Evolutionary conservation across 2,329 filamentous ascomycete genomes (phyloP), one percentile per base, ranked within the genome.

Genomic region (Colletotrichum eleusines): DNA sequence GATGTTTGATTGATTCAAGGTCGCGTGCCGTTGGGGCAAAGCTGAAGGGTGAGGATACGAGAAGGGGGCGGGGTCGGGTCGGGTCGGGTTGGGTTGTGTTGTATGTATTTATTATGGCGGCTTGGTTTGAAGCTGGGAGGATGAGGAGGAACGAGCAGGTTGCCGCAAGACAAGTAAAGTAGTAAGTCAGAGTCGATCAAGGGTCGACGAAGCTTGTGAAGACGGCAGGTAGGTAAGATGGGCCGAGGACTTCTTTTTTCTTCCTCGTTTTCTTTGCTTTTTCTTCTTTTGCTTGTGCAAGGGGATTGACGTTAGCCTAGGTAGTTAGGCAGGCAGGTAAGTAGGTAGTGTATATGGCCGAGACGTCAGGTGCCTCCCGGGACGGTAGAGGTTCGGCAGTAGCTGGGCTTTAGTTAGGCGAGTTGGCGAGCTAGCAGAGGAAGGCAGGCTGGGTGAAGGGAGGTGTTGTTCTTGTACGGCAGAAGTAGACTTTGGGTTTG

Each of bases 361-460:
- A 59, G 57, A 71, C 59, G 68, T 71, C 68, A 68, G 68, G 68
- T 71, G 68, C 58, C 57, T 38, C 64, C 62, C 58, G 64, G 57
- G 33, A 20, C 50, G 40, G 61, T 60, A 55, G 50, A 70, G 42
- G 38, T 68, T 54, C 38, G 42, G 64, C 58, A 59, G 68, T 48
- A 59, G 51, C 53, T 48, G 46, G 28, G 23, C 58, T 16, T 16
- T n/a, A n/a, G 6, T 1, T 38, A 9, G 9, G 11, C 11, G n/a
- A 12, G 35, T 38, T 68, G 68, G 20, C 42, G 38, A 58, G 68
- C 58, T 63, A 71, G 68, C 38, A 23, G 28, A 31, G 44, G 51
- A 62, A 38, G 57, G 44, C 68, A 63, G 63, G 26, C 31, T 51
- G 44, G 20, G 3, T n/a, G 20, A 20, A 44, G 7, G 42, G 57